These are phyloP conservation scores for Basipetospora sp. DNA, from an alignment of 2,329 filamentous ascomycete genomes.

Conservation along the genomic window DNA sequence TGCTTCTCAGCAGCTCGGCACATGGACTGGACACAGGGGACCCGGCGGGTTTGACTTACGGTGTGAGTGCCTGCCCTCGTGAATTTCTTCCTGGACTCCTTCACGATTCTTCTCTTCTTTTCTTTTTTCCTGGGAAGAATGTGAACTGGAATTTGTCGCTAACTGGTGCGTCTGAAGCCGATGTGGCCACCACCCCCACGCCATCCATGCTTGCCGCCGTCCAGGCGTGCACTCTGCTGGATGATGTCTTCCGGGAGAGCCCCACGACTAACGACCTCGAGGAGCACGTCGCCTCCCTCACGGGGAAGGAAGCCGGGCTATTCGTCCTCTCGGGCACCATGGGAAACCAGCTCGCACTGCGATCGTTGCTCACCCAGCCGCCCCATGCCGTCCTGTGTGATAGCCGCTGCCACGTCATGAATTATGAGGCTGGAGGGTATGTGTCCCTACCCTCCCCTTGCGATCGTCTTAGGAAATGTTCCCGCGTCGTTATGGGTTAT, in stretches of 20 bases:
- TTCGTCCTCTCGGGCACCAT: slow-evolving; percentile 84
- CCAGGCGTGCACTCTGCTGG: slow-evolving; percentile 55
- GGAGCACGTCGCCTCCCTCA: slow-evolving; percentile 54
- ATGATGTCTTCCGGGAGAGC: slow-evolving; percentile 76
- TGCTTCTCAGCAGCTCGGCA: neutral
- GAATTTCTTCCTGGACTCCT: too few relatives aligned
- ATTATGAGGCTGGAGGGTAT: slow-evolving; percentile 48
- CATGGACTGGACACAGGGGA: slow-evolving; percentile 24
- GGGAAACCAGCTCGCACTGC: slow-evolving; percentile 78
- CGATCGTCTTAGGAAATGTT: too few relatives aligned
- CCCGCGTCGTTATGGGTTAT: too few relatives aligned
- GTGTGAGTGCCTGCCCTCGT: slow-evolving; percentile 17
- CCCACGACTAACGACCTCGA: slow-evolving; percentile 64
- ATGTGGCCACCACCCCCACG: slow-evolving; percentile 57
- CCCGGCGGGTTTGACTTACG: slow-evolving; percentile 25
- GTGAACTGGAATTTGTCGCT: neutral
- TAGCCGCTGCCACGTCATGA: slow-evolving; percentile 60
- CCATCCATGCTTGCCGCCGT: slow-evolving; percentile 71
- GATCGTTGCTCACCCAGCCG: slow-evolving; percentile 62
- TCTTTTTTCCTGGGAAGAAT: too few relatives aligned
- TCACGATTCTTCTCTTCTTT: too few relatives aligned
- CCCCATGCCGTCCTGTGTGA: slow-evolving; percentile 73
- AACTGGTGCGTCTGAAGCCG: slow-evolving; percentile 30
- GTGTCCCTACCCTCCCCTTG: too few relatives aligned
- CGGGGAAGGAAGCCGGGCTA: slow-evolving; percentile 61